phyloP scores from a whole-genome alignment of 805 yeast genomes.

The Sugiyamaella marilandica region DNA sequence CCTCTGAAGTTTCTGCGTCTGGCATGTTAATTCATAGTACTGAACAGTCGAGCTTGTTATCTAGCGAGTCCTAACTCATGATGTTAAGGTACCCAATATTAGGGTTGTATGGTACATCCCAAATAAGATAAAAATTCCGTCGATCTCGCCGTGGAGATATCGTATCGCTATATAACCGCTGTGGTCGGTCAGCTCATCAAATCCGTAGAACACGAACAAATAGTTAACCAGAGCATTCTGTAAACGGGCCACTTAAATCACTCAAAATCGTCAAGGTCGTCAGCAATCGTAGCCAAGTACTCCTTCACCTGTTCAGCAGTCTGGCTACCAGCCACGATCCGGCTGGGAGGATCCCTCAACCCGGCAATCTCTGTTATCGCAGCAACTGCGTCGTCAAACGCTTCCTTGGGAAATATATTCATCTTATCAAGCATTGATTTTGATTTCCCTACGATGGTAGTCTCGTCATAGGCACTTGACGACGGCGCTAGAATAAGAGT shows the following conservation, averaged over 20 bases:
- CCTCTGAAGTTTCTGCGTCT: not conserved
- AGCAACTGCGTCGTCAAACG: conserved; percentile 22
- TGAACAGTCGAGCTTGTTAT: too few species aligned
- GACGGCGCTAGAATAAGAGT: conserved; percentile 3
- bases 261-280: conserved; percentile 30
- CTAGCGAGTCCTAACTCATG: not conserved
- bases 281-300: conserved; percentile 26
- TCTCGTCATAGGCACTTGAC: conserved; percentile 15
- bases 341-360: conserved; percentile 30
- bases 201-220: too few species aligned
- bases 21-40: not conserved
- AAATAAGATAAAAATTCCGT: not conserved
- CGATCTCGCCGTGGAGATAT: too few species aligned
- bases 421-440: conserved; percentile 15
- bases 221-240: too few species aligned
- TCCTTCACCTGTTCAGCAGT: conserved; percentile 30
- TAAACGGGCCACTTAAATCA: too few species aligned
- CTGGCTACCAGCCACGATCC: conserved; percentile 29
- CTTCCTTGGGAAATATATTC: conserved; percentile 21
- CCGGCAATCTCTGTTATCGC: conserved; percentile 29
- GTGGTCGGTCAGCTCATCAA: too few species aligned
- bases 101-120: not conserved
- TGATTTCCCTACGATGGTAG: conserved; percentile 15
- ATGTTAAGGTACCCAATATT: not conserved
- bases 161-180: too few species aligned